Evolutionary conservation across 441 rosid genomes (phyloP), one percentile per base, ranked within the genome.

Genomic region (Corymbia calophylla): DNA sequence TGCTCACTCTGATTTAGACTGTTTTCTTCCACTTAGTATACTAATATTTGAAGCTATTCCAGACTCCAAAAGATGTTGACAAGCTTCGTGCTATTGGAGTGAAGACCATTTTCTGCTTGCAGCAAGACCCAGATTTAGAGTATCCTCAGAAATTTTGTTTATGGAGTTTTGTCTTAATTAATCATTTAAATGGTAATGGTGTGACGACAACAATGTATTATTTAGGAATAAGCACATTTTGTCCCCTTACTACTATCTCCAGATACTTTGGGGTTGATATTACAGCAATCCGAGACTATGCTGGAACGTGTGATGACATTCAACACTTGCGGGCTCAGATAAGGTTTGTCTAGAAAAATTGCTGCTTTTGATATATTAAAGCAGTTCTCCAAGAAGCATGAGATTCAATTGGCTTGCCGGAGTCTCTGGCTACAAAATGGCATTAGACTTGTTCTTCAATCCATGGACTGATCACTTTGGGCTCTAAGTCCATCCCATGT

Each of bases 261-360:
- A 98, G 99, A 93, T 98, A 96, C 93, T 98, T 98, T 91, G 97
- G 98, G 87, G 98, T 98, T 86, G 99, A 98, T 93, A 97, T 98
- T 87, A 89, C 84, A 86, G 96, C 98, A 88, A 98, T 98, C 88
- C 96, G 39, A 91, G 97, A 94, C 55, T 93, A 97, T 95, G 96
- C 98, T 17, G 90, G 94, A 91, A 87, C 91, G 15, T 92, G 89
- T 80, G 92, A 90, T 87, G 94, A 96, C 90, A 96, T 96, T 92
- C 90, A 97, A 88, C 99, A 98, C 93, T 73, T 97, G 88, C 99
- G 98, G 89, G 98, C 99, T 84, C 93, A 93, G 94, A 96, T 98
- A 93, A 96, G 99, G 99, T 96, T 66, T 88, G 93, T 51, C 31
- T 53, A 91, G 82, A 31, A 49, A 53, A 49, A 87, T 49, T 80